A percentile compares a stretch with the other conserved stretches of the same genome.
Evolutionary conservation across 352 stramenopile species (phyloP).

Genomic region (Phytophthora agathidicida): DNA sequence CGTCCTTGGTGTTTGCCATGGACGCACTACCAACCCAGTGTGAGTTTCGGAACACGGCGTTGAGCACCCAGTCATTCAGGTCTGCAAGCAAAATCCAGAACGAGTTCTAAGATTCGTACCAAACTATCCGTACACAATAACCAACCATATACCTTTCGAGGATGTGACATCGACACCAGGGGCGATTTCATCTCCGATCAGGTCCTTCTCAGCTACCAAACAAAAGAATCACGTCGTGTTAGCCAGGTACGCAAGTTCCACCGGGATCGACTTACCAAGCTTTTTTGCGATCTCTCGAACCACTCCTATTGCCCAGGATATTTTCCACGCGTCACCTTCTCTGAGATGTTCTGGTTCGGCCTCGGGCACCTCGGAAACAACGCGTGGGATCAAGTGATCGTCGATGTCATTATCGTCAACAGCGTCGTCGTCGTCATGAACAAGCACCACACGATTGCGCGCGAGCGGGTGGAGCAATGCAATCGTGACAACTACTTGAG

Average conservation of each 20-base stretch:
- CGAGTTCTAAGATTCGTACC: background rate
- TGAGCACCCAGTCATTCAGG: constrained; percentile 68
- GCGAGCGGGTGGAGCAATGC: constrained; percentile 68
- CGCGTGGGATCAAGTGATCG: constrained; percentile 45
- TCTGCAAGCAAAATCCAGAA: constrained; percentile 22
- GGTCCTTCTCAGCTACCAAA: constrained; percentile 43
- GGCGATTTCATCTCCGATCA: constrained; percentile 46
- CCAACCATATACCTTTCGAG: constrained; percentile 34
- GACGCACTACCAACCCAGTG: constrained; percentile 86
- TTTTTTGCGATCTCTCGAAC: constrained; percentile 61
- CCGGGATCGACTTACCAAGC: constrained; percentile 58
- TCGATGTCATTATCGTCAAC: constrained; percentile 42
- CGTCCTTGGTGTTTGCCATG: constrained; percentile 55
- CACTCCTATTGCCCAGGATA: constrained; percentile 59
- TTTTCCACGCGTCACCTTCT: constrained; percentile 63
- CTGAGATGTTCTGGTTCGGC: constrained; percentile 54
- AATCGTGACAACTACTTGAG: constrained; percentile 82
- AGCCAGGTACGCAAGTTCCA: no score
- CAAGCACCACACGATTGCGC: constrained; percentile 53
- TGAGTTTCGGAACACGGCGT: constrained; percentile 78
- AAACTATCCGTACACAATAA: background rate
- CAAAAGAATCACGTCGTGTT: background rate
- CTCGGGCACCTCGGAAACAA: constrained; percentile 60
- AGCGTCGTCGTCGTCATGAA: constrained; percentile 38
- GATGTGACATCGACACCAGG: constrained; percentile 38